These are phyloP conservation scores for Dactylellina parvicollis DNA, from an alignment of 2,329 filamentous ascomycete species.

Conservation along the genomic window DNA sequence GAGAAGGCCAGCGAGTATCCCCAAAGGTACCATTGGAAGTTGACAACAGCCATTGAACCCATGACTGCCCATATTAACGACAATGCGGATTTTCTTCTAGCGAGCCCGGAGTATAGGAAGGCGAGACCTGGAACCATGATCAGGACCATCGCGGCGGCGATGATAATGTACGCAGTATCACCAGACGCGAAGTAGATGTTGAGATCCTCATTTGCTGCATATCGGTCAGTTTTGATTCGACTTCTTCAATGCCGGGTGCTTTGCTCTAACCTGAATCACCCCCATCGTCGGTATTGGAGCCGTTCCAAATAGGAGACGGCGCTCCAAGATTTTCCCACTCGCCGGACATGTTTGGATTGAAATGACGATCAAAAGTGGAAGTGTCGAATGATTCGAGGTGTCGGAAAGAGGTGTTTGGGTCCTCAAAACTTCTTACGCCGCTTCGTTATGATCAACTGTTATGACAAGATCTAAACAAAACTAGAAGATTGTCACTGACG, in stretches of 20 bases:
- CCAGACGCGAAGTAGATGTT: constrained; percentile 93
- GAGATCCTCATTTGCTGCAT: constrained; percentile 79
- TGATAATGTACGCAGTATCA: constrained; percentile 92
- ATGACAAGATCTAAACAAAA: constrained; percentile 13
- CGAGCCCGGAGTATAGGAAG: constrained; percentile 96
- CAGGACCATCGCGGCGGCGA: constrained; percentile 90
- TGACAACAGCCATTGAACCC: constrained; percentile 88
- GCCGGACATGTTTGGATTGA: constrained; percentile 30
- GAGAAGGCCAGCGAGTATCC: constrained; percentile 96
- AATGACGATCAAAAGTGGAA: constrained; percentile 2
- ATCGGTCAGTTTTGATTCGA: constrained; percentile 10
- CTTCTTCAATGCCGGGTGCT: background rate
- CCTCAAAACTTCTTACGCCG: constrained; percentile 48
- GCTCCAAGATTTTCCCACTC: constrained; percentile 48
- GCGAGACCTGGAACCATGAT: constrained; percentile 97
- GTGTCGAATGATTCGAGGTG: constrained; percentile 22
- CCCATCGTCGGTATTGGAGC: constrained; percentile 36
- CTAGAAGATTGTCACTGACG: constrained; percentile 41
- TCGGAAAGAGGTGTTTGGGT: constrained; percentile 27
- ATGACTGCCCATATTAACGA: constrained; percentile 98
- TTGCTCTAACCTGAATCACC: constrained; percentile 38
- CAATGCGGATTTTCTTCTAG: constrained; percentile 95
- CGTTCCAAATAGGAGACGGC: constrained; percentile 44
- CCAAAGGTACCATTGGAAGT: constrained; percentile 99
- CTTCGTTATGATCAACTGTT: background rate